Percentiles rank a stretch among this genome's conserved stretches.
Conservation (phyloP, 2,329 filamentous ascomycete genomes). For the Ceratocystis harringtonii region DNA sequence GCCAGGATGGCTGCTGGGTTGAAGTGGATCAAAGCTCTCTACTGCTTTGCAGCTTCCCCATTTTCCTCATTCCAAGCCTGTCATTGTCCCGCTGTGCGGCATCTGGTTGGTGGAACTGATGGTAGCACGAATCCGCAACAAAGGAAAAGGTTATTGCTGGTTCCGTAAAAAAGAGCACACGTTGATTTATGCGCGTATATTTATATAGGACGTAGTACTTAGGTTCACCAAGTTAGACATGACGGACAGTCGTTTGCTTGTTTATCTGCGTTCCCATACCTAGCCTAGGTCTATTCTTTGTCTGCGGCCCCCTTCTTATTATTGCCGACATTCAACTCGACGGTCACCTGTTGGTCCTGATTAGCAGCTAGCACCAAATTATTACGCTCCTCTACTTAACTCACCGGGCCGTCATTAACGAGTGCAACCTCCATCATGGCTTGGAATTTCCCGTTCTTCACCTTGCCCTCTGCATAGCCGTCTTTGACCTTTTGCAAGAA, state of each 20-base stretch:
- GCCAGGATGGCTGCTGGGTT: not conserved
- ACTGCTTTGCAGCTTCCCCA: not conserved
- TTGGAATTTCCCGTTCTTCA: constrained; percentile 93
- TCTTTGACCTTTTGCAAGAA: constrained; percentile 66
- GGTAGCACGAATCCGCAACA: not conserved
- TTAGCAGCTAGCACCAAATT: not conserved
- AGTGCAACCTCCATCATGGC: constrained; percentile 97
- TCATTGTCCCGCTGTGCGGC: not conserved
- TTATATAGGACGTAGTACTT: no score
- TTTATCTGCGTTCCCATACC: no score
- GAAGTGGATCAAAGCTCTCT: not conserved
- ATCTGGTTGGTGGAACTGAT: not conserved
- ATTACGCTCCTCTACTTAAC: constrained; percentile 17
- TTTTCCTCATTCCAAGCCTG: not conserved
- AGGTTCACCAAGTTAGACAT: no score
- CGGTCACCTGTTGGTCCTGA: constrained; percentile 17
- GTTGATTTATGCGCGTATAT: no score
- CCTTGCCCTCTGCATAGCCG: constrained; percentile 55
- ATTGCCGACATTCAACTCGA: constrained; percentile 18
- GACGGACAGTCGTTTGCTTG: no score
- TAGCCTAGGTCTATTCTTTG: not conserved
- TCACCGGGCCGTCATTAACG: constrained; percentile 67
- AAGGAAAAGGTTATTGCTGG: not conserved
- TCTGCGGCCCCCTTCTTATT: constrained; percentile 4
- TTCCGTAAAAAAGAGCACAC: no score